phyloP scores from a whole-genome alignment of 1,284 basidiomycete species.

The Apiotrichum domesticum region DNA sequence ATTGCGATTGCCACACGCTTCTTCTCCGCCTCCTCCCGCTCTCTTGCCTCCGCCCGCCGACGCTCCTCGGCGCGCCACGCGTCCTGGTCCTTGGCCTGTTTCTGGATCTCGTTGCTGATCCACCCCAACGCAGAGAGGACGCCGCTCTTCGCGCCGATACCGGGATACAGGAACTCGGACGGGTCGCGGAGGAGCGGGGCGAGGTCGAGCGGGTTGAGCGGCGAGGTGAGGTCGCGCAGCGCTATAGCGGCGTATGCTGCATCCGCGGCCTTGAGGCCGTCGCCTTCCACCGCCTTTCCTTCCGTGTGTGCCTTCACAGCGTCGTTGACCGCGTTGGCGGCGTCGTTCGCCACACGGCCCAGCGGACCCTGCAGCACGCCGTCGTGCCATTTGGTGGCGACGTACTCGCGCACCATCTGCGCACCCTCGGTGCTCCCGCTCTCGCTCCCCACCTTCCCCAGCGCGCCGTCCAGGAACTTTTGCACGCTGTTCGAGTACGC shows the following conservation, averaged over 20 bases:
- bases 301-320: too few relatives aligned
- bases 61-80: not conserved
- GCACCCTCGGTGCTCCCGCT: not conserved
- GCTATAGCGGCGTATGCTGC: slow-evolving; percentile 24
- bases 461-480: slow-evolving; percentile 39
- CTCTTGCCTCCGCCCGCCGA: not conserved
- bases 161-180: slow-evolving; percentile 32
- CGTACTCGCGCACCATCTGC: slow-evolving; percentile 24
- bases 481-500: slow-evolving; percentile 39
- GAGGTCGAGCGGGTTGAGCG: slow-evolving; percentile 33
- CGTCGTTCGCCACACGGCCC: not conserved
- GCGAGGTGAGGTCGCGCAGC: slow-evolving; percentile 22
- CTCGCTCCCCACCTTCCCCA: slow-evolving; percentile 4
- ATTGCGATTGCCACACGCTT: not conserved
- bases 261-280: not conserved
- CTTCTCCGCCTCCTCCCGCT: not conserved
- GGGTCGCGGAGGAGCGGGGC: slow-evolving; percentile 29
- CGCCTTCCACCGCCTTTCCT: not conserved
- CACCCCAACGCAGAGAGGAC: slow-evolving; percentile 27
- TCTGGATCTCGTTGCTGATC: slow-evolving; percentile 26
- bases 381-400: slow-evolving; percentile 22
- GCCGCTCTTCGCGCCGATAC: slow-evolving; percentile 30
- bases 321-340: not conserved
- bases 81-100: slow-evolving; percentile 1
- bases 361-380: slow-evolving; percentile 20